These are phyloP conservation scores for Fraxinus sp. DNA, from an alignment of 305 asterid genomes.

Conservation along the genomic window DNA sequence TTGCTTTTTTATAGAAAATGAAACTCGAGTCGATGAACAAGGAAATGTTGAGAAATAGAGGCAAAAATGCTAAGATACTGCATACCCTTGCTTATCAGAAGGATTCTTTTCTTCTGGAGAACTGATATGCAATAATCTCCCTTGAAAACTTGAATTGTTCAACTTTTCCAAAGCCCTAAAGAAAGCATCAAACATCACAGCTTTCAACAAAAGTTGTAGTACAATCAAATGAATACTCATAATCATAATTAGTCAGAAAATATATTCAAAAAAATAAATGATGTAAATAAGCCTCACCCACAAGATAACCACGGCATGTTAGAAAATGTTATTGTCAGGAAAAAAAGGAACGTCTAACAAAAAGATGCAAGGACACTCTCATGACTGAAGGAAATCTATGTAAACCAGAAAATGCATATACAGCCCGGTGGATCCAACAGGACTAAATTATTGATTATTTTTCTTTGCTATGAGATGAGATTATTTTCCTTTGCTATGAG, in stretches of 20 bases:
- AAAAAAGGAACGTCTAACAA: not conserved
- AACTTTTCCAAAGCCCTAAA: conserved; percentile 78
- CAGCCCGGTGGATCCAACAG: no score
- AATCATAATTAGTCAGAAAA: not conserved
- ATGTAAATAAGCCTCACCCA: not conserved
- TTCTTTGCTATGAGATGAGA: no score
- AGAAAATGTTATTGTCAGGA: not conserved
- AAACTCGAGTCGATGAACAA: conserved; percentile 8
- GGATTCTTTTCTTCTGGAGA: conserved; percentile 62
- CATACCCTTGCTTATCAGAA: conserved; percentile 54
- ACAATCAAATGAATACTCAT: not conserved
- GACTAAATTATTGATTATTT: no score
- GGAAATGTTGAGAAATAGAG: not conserved
- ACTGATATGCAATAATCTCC: conserved; percentile 87
- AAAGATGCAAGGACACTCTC: conserved; percentile 9
- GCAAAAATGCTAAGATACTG: not conserved
- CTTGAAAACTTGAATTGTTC: conserved; percentile 84
- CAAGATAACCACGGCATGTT: no score
- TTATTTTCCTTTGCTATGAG: not conserved
- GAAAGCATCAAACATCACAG: conserved; percentile 13
- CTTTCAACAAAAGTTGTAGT: not conserved
- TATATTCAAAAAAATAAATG: not conserved
- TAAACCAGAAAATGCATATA: not conserved
- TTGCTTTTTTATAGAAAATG: not conserved
- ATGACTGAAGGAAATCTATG: not conserved